These are phyloP conservation scores for Fusarium graminum DNA, from an alignment of 2,329 filamentous ascomycete genomes.

Conservation along the genomic window DNA sequence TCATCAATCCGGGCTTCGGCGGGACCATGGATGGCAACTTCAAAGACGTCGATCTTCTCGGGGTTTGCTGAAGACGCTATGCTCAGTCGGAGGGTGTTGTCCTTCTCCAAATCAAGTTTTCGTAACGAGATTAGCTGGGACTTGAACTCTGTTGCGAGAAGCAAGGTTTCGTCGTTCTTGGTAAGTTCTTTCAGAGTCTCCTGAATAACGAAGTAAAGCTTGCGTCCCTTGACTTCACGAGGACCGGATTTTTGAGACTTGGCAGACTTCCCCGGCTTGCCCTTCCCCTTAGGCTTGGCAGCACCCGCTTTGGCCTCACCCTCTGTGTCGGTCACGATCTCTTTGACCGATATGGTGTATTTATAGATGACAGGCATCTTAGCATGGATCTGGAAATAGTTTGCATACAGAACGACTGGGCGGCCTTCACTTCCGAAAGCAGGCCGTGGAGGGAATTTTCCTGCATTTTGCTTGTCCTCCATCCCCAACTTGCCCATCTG, in stretches of 20 bases:
- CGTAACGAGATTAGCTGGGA: slow-evolving; percentile 59
- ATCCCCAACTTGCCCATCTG: slow-evolving; percentile 56
- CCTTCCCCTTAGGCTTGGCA: slow-evolving; percentile 29
- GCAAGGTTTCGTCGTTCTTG: slow-evolving; percentile 47
- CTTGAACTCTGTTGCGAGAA: slow-evolving; percentile 65
- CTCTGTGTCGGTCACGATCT: slow-evolving; percentile 35
- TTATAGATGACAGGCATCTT: slow-evolving; percentile 57
- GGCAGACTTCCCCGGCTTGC: slow-evolving; percentile 23
- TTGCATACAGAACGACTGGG: slow-evolving; percentile 63
- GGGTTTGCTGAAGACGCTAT: slow-evolving; percentile 53
- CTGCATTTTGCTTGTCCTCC: slow-evolving; percentile 39
- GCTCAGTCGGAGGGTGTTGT: slow-evolving; percentile 52
- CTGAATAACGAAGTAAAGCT: slow-evolving; percentile 59
- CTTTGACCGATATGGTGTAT: slow-evolving; percentile 60
- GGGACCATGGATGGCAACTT: slow-evolving; percentile 59
- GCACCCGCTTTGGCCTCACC: slow-evolving; percentile 13
- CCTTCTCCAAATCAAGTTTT: slow-evolving; percentile 53
- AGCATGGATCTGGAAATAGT: slow-evolving; percentile 64
- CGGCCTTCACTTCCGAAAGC: slow-evolving; percentile 62
- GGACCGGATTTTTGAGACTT: slow-evolving; percentile 26
- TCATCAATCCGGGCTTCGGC: slow-evolving; percentile 55
- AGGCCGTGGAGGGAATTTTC: slow-evolving; percentile 62
- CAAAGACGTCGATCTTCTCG: slow-evolving; percentile 53
- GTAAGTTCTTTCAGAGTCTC: slow-evolving; percentile 55
- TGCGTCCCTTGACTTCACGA: slow-evolving; percentile 57